These are phyloP conservation scores for Trichoderma arundinaceum DNA, from an alignment of 2,329 filamentous ascomycete genomes.

Conservation along the genomic window DNA sequence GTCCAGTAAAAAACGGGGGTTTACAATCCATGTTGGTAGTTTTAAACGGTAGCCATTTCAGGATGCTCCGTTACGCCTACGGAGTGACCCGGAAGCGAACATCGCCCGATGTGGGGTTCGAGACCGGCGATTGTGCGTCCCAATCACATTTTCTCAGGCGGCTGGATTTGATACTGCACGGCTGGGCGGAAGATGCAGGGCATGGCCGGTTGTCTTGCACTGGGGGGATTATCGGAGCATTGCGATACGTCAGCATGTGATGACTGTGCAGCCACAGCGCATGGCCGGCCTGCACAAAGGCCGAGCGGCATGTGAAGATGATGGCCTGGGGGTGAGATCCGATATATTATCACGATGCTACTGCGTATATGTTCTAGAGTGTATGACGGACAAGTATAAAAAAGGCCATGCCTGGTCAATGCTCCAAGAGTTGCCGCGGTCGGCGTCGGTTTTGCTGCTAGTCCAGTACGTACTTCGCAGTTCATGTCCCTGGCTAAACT, in stretches of 20 bases:
- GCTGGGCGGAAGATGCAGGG: conserved; percentile 14
- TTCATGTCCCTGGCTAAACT: conserved; percentile 8
- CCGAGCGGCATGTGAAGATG: conserved; percentile 21
- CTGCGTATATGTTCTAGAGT: not conserved
- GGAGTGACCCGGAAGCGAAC: conserved; percentile 5
- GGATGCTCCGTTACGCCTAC: not conserved
- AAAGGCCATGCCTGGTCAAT: not conserved
- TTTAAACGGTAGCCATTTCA: not conserved
- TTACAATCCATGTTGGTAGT: not conserved
- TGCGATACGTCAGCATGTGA: conserved; percentile 29
- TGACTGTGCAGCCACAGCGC: conserved; percentile 8
- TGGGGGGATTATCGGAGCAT: not conserved
- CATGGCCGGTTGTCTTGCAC: not conserved
- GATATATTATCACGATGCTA: not conserved
- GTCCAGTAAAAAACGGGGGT: not conserved
- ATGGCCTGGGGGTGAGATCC: not conserved
- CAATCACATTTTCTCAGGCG: conserved; percentile 8
- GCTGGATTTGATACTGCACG: conserved; percentile 4
- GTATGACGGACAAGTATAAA: not conserved
- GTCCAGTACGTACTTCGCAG: not conserved
- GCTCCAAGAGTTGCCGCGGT: not conserved
- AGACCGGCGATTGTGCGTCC: not conserved
- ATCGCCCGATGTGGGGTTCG: conserved; percentile 4
- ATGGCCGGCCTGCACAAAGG: not conserved
- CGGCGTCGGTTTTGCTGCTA: not conserved